Percentiles rank a stretch among this genome's conserved stretches.
phyloP scores from a whole-genome alignment of 2,329 filamentous ascomycete species.

The Aspergillus felis region DNA sequence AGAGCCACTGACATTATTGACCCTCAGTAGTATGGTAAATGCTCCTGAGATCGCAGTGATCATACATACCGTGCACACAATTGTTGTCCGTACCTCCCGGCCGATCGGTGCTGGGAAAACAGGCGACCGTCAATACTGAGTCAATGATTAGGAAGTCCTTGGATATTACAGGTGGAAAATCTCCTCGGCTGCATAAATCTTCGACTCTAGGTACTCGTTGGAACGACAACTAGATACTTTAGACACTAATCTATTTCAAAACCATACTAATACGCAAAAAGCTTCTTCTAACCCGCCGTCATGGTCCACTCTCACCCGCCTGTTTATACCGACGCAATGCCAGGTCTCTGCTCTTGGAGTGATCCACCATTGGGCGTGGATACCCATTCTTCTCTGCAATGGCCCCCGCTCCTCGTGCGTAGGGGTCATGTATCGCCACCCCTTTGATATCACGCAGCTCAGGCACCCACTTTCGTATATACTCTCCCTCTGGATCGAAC shows the following conservation, averaged over 20 bases:
- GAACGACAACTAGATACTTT: no score
- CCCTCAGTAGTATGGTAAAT: background rate
- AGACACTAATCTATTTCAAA: no score
- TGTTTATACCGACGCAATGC: constrained; percentile 69
- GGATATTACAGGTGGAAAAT: no score
- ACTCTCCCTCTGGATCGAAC: constrained; percentile 73
- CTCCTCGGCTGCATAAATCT: no score
- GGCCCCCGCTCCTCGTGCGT: constrained; percentile 58
- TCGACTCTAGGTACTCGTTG: no score
- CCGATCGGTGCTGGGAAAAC: no score
- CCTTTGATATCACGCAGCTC: constrained; percentile 64
- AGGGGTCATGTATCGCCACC: constrained; percentile 77
- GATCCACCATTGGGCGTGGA: constrained; percentile 69
- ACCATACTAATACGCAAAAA: no score
- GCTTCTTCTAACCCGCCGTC: background rate
- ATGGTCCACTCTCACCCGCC: constrained; percentile 27
- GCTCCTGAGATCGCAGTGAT: background rate
- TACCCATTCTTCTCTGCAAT: constrained; percentile 66
- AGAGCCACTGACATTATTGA: no score
- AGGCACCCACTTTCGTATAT: constrained; percentile 77
- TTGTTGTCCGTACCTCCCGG: no score
- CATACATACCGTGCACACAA: no score
- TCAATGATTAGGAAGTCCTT: no score
- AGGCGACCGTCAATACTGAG: no score
- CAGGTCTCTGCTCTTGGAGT: constrained; percentile 64